These are phyloP conservation scores for Dissophora ornata DNA, from an alignment of 192 early-diverging fungal genomes.

Conservation along the genomic window DNA sequence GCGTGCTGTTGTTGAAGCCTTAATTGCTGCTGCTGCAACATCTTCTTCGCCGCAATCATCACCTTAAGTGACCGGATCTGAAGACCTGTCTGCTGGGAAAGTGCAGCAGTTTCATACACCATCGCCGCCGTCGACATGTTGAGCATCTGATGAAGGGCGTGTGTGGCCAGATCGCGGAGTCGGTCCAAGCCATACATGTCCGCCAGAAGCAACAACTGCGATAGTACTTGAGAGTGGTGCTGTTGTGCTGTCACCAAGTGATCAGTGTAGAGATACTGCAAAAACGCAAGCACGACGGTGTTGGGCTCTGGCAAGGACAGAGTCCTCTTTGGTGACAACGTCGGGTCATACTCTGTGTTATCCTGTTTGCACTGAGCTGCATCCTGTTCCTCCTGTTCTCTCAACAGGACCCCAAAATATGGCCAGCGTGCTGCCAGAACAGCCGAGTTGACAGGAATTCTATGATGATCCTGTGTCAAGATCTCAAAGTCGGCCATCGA, in stretches of 20 bases:
- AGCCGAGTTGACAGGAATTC: conserved; percentile 60
- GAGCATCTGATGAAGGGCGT: conserved; percentile 71
- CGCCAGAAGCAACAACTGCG: conserved; percentile 71
- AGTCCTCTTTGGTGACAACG: conserved; percentile 34
- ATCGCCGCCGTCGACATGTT: conserved; percentile 72
- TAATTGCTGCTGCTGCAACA: conserved; percentile 65
- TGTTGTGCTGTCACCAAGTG: conserved; percentile 75
- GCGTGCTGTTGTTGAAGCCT: conserved; percentile 53
- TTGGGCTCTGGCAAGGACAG: conserved; percentile 58
- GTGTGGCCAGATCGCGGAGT: conserved; percentile 65
- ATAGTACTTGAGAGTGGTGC: conserved; percentile 72
- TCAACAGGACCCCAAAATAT: conserved; percentile 56
- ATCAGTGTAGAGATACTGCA: conserved; percentile 77
- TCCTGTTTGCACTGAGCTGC: conserved; percentile 38
- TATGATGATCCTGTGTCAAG: conserved; percentile 51
- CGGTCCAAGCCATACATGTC: conserved; percentile 70
- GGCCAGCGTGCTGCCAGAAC: conserved; percentile 58
- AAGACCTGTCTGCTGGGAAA: conserved; percentile 74
- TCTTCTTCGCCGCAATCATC: conserved; percentile 66
- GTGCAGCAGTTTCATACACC: conserved; percentile 73
- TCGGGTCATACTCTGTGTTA: conserved; percentile 46
- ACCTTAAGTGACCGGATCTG: conserved; percentile 67
- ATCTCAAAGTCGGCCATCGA: conserved; percentile 61
- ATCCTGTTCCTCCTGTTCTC: conserved; percentile 50
- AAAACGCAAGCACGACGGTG: conserved; percentile 66